A percentile compares a stretch with the other conserved stretches of the same genome.
Conservation (phyloP, 352 stramenopile species). For the Plasmopara halstedii region DNA sequence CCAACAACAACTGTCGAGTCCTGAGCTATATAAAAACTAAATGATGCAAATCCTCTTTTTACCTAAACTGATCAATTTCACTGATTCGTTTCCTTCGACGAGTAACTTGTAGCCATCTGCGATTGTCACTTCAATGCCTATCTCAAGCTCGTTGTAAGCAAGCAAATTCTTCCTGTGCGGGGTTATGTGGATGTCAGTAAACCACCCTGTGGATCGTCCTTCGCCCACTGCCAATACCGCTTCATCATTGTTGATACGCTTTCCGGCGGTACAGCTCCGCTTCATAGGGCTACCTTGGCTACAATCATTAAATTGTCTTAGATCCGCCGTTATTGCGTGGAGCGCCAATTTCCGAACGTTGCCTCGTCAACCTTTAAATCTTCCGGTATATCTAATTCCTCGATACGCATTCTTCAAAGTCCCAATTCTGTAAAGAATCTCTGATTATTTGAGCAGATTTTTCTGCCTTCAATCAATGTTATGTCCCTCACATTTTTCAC, state of each 20-base stretch:
- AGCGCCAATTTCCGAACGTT: not conserved
- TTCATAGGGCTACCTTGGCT: not conserved
- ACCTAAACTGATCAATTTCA: conserved; percentile 4
- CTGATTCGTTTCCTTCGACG: not conserved
- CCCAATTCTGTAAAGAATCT: not conserved
- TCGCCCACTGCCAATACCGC: not conserved
- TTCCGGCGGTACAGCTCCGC: not conserved
- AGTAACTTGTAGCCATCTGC: not conserved
- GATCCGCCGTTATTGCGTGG: too few species aligned
- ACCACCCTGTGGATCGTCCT: not conserved
- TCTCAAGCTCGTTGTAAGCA: not conserved
- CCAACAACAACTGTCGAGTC: not conserved
- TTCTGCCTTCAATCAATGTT: not conserved
- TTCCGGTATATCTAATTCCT: not conserved
- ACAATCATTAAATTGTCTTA: not conserved
- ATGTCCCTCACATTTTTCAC: not conserved
- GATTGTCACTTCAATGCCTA: not conserved
- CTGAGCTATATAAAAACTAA: not conserved
- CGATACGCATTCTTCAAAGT: not conserved
- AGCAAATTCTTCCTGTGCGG: not conserved
- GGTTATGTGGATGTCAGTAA: not conserved
- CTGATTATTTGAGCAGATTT: not conserved
- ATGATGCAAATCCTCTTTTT: not conserved
- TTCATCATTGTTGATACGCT: not conserved
- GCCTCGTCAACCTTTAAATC: not conserved